These are phyloP conservation scores for Claviceps pazoutovae DNA, from an alignment of 2,329 filamentous ascomycete genomes.

Conservation along the genomic window DNA sequence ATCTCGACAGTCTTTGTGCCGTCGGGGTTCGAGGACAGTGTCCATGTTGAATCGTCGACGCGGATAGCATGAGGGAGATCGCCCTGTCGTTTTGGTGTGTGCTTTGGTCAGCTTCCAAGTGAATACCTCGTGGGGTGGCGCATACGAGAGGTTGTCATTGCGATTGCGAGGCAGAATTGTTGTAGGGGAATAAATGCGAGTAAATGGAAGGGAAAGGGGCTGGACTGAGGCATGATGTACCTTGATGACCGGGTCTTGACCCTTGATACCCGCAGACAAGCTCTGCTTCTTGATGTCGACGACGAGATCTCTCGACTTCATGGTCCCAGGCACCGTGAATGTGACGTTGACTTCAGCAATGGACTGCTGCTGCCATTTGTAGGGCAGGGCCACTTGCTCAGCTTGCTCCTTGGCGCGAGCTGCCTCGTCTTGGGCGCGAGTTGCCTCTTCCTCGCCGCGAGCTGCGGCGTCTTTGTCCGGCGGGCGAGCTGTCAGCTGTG, in stretches of 20 bases:
- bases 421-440: conserved; percentile 42
- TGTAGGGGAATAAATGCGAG: neutral
- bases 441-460: conserved; percentile 54
- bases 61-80: conserved; percentile 66
- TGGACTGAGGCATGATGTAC: conserved; percentile 39
- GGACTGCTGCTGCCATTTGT: conserved; percentile 95
- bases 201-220: neutral
- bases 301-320: conserved; percentile 72
- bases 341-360: conserved; percentile 78
- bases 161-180: neutral
- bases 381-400: conserved; percentile 83
- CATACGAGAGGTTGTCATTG: neutral
- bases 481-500: conserved; percentile 1
- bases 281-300: conserved; percentile 70
- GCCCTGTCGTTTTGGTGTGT: conserved; percentile 42
- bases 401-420: conserved; percentile 59
- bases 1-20: conserved; percentile 58
- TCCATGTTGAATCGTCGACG: conserved; percentile 90
- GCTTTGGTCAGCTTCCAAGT: conserved; percentile 3
- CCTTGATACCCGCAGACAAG: conserved; percentile 73
- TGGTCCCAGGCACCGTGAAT: conserved; percentile 63
- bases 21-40: conserved; percentile 58
- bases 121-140: neutral
- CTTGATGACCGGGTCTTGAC: conserved; percentile 70
- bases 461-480: conserved; percentile 42